A percentile compares a stretch with the other conserved stretches of the same genome.
phyloP scores from a whole-genome alignment of 1,284 basidiomycete genomes.

The Tremellales sp. region DNA sequence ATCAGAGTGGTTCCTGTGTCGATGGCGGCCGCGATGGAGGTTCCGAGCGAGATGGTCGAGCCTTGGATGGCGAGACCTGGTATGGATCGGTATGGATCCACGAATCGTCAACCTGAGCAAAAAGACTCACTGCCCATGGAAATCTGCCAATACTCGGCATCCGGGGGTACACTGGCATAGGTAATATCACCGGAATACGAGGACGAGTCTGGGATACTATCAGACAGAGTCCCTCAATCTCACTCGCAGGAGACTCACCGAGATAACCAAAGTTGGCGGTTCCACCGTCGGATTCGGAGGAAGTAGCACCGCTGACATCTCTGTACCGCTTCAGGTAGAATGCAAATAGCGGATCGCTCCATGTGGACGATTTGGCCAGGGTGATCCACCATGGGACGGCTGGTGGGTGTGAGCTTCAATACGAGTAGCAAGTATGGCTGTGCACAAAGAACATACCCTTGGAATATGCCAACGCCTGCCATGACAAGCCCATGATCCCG shows the following conservation, averaged over 20 bases:
- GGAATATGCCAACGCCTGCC: conserved; percentile 49
- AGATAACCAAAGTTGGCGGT: conserved; percentile 60
- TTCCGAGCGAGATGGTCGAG: conserved; percentile 40
- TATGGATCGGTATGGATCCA: conserved; percentile 8
- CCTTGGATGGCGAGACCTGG: conserved; percentile 50
- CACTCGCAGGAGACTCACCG: conserved; percentile 8
- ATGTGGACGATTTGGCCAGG: conserved; percentile 57
- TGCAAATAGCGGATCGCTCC: conserved; percentile 68
- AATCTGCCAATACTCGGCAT: conserved; percentile 47
- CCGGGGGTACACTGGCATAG: conserved; percentile 57
- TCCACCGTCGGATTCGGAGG: conserved; percentile 63
- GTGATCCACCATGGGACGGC: conserved; percentile 57
- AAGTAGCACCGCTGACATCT: conserved; percentile 54
- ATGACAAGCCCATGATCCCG: conserved; percentile 54
- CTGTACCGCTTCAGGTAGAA: conserved; percentile 75
- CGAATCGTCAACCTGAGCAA: not conserved
- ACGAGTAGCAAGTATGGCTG: not conserved
- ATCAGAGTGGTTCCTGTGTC: conserved; percentile 81
- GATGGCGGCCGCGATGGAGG: conserved; percentile 48
- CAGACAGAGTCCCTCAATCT: not conserved
- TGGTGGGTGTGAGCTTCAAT: conserved; percentile 6
- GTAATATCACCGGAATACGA: conserved; percentile 77
- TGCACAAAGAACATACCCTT: conserved; percentile 22
- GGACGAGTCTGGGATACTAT: conserved; percentile 54
- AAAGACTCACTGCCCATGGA: conserved; percentile 31